A percentile compares a stretch with the other conserved stretches of the same genome.
phyloP scores from a whole-genome alignment of 2,329 filamentous ascomycete genomes.

The Penicillium sp. region DNA sequence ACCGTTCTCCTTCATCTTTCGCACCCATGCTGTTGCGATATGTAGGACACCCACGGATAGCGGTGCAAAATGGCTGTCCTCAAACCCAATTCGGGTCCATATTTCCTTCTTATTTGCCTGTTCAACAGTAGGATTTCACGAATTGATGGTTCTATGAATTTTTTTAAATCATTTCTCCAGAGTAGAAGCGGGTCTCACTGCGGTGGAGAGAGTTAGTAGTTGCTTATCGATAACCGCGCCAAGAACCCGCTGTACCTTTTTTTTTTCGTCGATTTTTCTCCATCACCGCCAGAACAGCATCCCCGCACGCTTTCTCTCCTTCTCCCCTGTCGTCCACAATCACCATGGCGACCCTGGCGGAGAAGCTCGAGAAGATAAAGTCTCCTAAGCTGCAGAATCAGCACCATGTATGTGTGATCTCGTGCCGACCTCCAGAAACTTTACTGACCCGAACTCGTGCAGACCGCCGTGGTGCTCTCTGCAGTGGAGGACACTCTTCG shows the following conservation, averaged over 20 bases:
- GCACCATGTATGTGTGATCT: constrained; percentile 64
- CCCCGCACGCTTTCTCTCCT: constrained; percentile 18
- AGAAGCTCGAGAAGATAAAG: constrained; percentile 95
- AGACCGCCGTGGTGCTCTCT: constrained; percentile 68
- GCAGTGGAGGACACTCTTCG: constrained; percentile 90
- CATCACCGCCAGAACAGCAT: constrained; percentile 26
- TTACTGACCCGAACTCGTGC: constrained; percentile 9
- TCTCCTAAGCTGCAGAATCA: constrained; percentile 94
- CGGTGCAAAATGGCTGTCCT: neutral
- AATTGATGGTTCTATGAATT: constrained; percentile 1
- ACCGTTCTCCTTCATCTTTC: neutral
- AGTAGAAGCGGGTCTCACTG: neutral
- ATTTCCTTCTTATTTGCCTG: neutral
- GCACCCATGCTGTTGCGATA: neutral
- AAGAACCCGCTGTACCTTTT: constrained; percentile 33
- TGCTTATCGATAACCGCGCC: constrained; percentile 29
- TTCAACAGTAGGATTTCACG: constrained; percentile 3
- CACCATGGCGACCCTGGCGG: constrained; percentile 63
- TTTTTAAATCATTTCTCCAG: neutral
- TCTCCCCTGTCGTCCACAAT: constrained; percentile 25
- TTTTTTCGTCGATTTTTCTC: constrained; percentile 24
- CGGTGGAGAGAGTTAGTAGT: neutral
- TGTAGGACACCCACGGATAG: neutral
- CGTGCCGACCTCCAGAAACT: neutral
- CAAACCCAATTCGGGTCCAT: neutral